Conservation (phyloP, 106 monocot species). For the Vanilla planifolia region DNA sequence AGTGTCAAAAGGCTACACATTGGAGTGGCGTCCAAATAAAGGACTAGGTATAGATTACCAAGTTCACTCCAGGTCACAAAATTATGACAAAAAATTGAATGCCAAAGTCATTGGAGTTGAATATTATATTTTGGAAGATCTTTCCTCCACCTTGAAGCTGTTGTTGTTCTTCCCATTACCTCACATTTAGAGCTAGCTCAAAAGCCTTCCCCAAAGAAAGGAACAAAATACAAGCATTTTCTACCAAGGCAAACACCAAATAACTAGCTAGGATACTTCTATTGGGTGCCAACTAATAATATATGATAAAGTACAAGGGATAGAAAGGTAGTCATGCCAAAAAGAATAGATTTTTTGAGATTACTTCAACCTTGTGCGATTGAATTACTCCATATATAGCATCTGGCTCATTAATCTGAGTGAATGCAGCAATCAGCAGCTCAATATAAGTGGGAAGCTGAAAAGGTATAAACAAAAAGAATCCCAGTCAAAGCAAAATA, state of each 20-base stretch:
- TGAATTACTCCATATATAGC: slow-evolving; percentile 86
- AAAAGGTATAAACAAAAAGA: slow-evolving; percentile 11
- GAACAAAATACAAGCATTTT: background rate
- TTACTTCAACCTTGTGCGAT: slow-evolving; percentile 66
- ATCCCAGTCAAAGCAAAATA: background rate
- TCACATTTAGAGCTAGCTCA: no score
- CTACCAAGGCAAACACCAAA: background rate
- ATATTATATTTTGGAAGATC: no score
- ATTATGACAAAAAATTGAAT: no score
- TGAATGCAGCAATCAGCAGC: slow-evolving; percentile 71
- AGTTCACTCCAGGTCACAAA: no score
- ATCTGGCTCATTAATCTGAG: slow-evolving; percentile 90
- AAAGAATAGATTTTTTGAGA: background rate
- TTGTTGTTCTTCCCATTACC: no score
- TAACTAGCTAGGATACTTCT: background rate
- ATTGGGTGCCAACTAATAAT: no score
- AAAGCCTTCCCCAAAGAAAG: background rate
- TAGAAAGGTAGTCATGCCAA: background rate
- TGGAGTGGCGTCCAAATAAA: no score
- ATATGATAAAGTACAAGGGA: background rate
- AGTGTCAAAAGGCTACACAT: no score
- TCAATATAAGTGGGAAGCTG: slow-evolving; percentile 74
- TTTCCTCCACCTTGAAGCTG: no score
- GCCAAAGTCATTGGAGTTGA: no score
- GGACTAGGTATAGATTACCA: no score